Evolutionary conservation across 169 alveolate genomes (phyloP).

Genomic region (Plasmodium knowlesi): DNA sequence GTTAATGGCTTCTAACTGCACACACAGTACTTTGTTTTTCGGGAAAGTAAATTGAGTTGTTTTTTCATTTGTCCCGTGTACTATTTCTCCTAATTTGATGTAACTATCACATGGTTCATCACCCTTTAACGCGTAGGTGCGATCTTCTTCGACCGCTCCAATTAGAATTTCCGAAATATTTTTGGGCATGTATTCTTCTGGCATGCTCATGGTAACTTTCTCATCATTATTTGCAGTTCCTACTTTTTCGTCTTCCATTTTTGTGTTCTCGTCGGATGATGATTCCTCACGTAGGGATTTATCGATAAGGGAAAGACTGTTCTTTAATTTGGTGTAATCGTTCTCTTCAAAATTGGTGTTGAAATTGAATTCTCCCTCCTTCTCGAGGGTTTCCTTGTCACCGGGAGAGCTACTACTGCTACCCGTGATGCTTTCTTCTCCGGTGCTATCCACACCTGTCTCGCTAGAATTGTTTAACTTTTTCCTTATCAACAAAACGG

Average conservation of each 20-base stretch:
- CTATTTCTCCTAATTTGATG: slow-evolving; percentile 18
- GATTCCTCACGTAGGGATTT: not conserved
- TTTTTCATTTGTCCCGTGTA: slow-evolving; percentile 22
- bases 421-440: not conserved
- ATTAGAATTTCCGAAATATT: not conserved
- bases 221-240: not conserved
- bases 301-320: not conserved
- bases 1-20: slow-evolving; percentile 11
- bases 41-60: not conserved
- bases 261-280: not conserved
- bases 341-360: not conserved
- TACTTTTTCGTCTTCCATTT: not conserved
- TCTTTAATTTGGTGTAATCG: not conserved
- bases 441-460: not conserved
- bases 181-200: not conserved
- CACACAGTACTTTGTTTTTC: slow-evolving; percentile 13
- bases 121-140: slow-evolving; percentile 11
- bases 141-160: not conserved
- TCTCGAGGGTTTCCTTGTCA: not conserved
- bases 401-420: not conserved
- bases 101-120: slow-evolving; percentile 35
- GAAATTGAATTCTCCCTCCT: not conserved
- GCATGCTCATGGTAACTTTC: not conserved
- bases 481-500: slow-evolving; percentile 49
- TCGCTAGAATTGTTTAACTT: not conserved